Base-by-base conservation (phyloP, 2,329 filamentous ascomycete genomes). In the Colletotrichum noveboracense region DNA sequence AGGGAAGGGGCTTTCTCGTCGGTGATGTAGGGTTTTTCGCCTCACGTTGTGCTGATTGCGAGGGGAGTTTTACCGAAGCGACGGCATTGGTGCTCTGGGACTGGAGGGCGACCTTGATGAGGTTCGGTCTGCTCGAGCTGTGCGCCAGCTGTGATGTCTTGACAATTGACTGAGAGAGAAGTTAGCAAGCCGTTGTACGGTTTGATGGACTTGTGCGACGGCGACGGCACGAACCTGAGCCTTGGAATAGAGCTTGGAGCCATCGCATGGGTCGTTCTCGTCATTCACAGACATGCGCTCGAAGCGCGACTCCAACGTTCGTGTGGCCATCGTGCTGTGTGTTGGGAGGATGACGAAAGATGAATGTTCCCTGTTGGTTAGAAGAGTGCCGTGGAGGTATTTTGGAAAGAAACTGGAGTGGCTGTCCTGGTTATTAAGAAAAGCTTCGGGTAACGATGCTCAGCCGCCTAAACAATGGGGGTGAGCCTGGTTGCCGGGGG, bases 271-370 rank as follows among this genome's bases (percentile, higher is more conserved):
- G 75, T 95, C 93, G 82, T 96, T 97, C 86, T 98, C 96, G 82
- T 98, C 96, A 80, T 94, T 94, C 77, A 98, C 95, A 24, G 94
- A 94, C 87, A 98, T 91, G 85, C 93, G 93, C 92, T 98, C 96
- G 82, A 98, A 95, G 80, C 95, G 94, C 86, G 94, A 89, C 87
- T 98, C 96, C 62, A 98, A 89, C 67, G 92, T 92, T 80, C 94
- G 92, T 75, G 94, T 91, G 78, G 96, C 92, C 94, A 96, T 93
- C 76, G 77, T 79, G 70, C 64, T 68, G 61, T 64, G 61, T 66
- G 56, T 12, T 62, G 61, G 71, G 67, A 75, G 30, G 69, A 55
- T 62, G 74, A 56, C 62, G 26, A 65, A 76, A 21, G 21, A 34
- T 36, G 71, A 64, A 55, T 70, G 71, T 76, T 76, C 74, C 71